Evolutionary conservation across 768 basidiomycete genomes (phyloP).

Genomic region (Sporobolomyces roseus): DNA sequence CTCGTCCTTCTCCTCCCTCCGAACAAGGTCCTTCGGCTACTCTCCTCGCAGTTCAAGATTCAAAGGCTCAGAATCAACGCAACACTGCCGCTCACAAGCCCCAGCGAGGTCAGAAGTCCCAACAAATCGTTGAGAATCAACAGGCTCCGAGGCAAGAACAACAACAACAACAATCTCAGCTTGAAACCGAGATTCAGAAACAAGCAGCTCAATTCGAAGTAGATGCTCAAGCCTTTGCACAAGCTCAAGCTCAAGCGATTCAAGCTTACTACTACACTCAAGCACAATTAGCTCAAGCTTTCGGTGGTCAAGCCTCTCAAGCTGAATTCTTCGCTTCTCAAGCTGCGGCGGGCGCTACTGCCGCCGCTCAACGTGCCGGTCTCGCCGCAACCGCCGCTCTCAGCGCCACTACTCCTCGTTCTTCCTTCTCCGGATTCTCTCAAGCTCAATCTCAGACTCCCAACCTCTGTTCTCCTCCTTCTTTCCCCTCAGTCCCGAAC

Average conservation of each 20-base stretch:
- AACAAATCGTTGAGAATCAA: too few relatives aligned
- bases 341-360: too few relatives aligned
- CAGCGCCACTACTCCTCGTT: not conserved
- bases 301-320: not conserved
- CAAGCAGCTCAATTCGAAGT: not conserved
- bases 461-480: not conserved
- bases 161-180: too few relatives aligned
- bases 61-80: too few relatives aligned
- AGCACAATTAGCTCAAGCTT: slow-evolving; percentile 2
- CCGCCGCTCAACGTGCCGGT: not conserved
- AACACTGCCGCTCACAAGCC: too few relatives aligned
- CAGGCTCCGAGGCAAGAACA: too few relatives aligned
- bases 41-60: too few relatives aligned
- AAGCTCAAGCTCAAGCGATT: slow-evolving; percentile 3
- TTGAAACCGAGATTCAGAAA: too few relatives aligned
- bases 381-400: too few relatives aligned
- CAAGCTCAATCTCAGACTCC: not conserved
- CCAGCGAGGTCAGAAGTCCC: too few relatives aligned
- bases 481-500: slow-evolving; percentile 1
- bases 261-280: not conserved
- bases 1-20: not conserved
- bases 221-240: slow-evolving; percentile 3
- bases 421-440: not conserved
- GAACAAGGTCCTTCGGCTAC: not conserved
- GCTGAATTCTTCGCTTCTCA: not conserved